Evolutionary conservation across 1,139 yeast species (phyloP).

Genomic region (Yamadazyma membranifaciens): DNA sequence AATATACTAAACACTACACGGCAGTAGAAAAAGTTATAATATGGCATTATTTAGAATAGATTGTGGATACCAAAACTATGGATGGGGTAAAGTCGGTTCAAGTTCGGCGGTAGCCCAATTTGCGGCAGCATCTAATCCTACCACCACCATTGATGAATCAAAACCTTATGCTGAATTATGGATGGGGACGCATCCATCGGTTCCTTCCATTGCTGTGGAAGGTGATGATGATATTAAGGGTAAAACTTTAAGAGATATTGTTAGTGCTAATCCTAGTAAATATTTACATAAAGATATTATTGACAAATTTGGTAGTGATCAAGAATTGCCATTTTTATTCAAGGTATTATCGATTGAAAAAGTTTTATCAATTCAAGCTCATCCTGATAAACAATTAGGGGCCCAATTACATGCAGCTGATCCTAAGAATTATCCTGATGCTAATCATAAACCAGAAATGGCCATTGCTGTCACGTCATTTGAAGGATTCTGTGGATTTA

Average conservation of each 20-base stretch:
- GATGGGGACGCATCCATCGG: conserved; percentile 98
- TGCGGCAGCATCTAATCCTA: conserved; percentile 68
- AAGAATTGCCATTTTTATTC: conserved; percentile 86
- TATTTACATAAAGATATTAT: conserved; percentile 59
- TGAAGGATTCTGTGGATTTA: conserved; percentile 97
- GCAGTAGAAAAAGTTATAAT: conserved; percentile 2
- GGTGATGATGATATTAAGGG: conserved; percentile 36
- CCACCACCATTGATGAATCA: conserved; percentile 56
- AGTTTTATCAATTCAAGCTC: conserved; percentile 95
- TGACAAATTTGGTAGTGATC: conserved; percentile 61
- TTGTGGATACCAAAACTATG: conserved; percentile 68
- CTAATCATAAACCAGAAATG: conserved; percentile 99
- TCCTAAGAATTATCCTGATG: conserved; percentile 95
- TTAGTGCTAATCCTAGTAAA: conserved; percentile 56
- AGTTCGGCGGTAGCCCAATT: conserved; percentile 85
- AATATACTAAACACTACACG: not conserved
- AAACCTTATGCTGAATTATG: conserved; percentile 91
- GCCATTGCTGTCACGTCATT: conserved; percentile 94
- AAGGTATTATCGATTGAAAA: conserved; percentile 90
- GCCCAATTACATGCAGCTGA: conserved; percentile 72
- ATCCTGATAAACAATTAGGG: conserved; percentile 89
- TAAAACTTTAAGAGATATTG: conserved; percentile 61
- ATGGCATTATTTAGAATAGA: conserved; percentile 41
- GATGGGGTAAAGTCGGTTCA: conserved; percentile 87
- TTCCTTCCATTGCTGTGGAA: conserved; percentile 69